These are phyloP conservation scores for Papiliotrema flavescens DNA, from an alignment of 1,284 basidiomycete species.

Conservation along the genomic window DNA sequence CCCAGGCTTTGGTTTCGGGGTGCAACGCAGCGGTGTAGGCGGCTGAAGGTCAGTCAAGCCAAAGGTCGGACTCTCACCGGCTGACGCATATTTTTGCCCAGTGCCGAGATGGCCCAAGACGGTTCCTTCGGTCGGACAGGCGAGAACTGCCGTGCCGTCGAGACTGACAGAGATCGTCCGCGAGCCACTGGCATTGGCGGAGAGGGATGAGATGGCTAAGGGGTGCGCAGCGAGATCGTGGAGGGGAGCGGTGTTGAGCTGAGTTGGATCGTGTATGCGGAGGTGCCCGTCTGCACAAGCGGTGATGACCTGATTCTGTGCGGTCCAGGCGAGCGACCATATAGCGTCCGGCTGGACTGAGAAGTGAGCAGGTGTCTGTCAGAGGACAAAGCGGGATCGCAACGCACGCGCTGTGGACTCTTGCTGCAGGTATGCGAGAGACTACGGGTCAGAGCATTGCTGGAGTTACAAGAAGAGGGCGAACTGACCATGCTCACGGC, in stretches of 20 bases:
- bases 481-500: not conserved
- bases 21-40: constrained; percentile 79
- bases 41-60: constrained; percentile 38
- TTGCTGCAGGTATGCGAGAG: not conserved
- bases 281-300: constrained; percentile 43
- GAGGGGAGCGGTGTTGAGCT: constrained; percentile 57
- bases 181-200: constrained; percentile 61
- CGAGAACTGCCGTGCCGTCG: constrained; percentile 70
- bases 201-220: constrained; percentile 68
- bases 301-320: constrained; percentile 27
- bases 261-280: constrained; percentile 51
- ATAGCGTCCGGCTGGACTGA: constrained; percentile 36
- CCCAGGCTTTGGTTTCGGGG: constrained; percentile 67
- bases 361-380: not conserved
- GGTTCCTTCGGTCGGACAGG: constrained; percentile 62
- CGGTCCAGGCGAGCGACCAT: constrained; percentile 39
- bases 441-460: too few species aligned
- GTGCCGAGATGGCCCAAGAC: constrained; percentile 66
- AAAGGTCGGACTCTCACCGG: constrained; percentile 65
- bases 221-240: constrained; percentile 65
- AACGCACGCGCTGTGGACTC: not conserved
- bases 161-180: constrained; percentile 70
- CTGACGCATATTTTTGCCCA: constrained; percentile 57
- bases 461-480: not conserved
- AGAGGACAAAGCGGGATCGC: not conserved